Conservation (phyloP, 2,329 filamentous ascomycete species). For the Tolypocladium ovalisporum region DNA sequence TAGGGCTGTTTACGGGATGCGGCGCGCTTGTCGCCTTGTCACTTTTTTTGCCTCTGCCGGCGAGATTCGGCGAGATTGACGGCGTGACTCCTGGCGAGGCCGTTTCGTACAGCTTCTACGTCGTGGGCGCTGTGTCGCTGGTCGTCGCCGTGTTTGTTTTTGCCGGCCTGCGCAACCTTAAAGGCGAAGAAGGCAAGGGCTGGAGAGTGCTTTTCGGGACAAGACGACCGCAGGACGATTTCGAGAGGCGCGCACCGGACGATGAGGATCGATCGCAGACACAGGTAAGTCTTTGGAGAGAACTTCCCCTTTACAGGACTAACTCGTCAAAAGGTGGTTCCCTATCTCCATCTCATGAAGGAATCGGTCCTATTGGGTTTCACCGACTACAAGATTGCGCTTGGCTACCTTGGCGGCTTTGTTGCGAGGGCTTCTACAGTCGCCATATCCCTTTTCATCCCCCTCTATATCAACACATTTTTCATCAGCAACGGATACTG, state of each 20-base stretch:
- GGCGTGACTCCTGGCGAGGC: slow-evolving; percentile 65
- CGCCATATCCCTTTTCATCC: slow-evolving; percentile 89
- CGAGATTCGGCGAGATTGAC: slow-evolving; percentile 58
- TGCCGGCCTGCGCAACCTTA: slow-evolving; percentile 58
- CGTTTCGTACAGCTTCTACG: slow-evolving; percentile 76
- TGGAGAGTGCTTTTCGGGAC: slow-evolving; percentile 47
- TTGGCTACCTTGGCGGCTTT: slow-evolving; percentile 89
- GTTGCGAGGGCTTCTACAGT: slow-evolving; percentile 92
- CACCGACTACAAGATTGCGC: slow-evolving; percentile 64
- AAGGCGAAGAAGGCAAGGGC: slow-evolving; percentile 69
- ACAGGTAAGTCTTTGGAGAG: slow-evolving; percentile 13
- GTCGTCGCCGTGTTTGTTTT: slow-evolving; percentile 65
- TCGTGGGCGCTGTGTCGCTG: slow-evolving; percentile 65
- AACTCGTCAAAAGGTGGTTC: slow-evolving; percentile 27
- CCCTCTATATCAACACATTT: slow-evolving; percentile 83
- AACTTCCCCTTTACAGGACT: no score
- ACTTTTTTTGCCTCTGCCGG: slow-evolving; percentile 79
- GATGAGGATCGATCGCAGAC: slow-evolving; percentile 8
- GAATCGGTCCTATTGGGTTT: slow-evolving; percentile 60
- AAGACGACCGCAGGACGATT: slow-evolving; percentile 12
- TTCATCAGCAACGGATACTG: slow-evolving; percentile 77
- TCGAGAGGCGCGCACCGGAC: slow-evolving; percentile 8
- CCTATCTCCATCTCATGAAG: slow-evolving; percentile 49
- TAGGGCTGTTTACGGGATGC: slow-evolving; percentile 85
- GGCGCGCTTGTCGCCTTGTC: slow-evolving; percentile 77